Base-by-base conservation (phyloP, 2,329 filamentous ascomycete species). In the Trichothecium sympodiale region DNA sequence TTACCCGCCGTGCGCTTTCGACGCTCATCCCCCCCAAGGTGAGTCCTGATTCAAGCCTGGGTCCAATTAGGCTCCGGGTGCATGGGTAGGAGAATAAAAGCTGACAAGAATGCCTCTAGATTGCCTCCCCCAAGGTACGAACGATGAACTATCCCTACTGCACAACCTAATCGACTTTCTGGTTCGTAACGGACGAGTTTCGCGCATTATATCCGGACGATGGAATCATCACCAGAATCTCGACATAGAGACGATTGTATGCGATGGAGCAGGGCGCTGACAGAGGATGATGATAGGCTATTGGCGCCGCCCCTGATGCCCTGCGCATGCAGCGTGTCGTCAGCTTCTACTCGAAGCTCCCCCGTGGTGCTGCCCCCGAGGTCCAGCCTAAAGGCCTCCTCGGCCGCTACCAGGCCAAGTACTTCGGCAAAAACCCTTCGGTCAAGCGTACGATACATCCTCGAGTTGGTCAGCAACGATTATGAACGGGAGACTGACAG, bases 1-100 rank as follows among this genome's bases (percentile, higher is more conserved):
- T 93, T 58, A 77, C 80, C 58, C 84, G 83, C 68, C 80, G 88
- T 69, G 83, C 77, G 74, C 82, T 95, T 60, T 96, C 91, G 61
- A 94, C 93, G 74, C 82, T 98, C 65, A 95, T 98, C 56, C 93
- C 93, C 53, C 91, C 93, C 59, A 98, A 98, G 87, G 89, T 94
- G 71, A 52, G 71, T 51, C 43, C 41, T 38, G 40, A 36, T 35
- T 17, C 13, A 18, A 13, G 20, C 20, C 10, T 25, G 20, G 20
- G 10, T 10, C 20, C 20, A n/a, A 10, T 25, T 6, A 10, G 20
- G 20, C 28, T 17, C n/a, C 13, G 8, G 6, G 28, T 14, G 13
- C n/a, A 17, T 30, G n/a, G 28, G 8, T 7, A 14, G n/a, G 15
- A 30, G 28, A 30, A 8, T 8, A 17, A 17, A 53, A 55, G 47